Base-by-base conservation (phyloP, 805 yeast genomes). In the Ogataea siamensis region DNA sequence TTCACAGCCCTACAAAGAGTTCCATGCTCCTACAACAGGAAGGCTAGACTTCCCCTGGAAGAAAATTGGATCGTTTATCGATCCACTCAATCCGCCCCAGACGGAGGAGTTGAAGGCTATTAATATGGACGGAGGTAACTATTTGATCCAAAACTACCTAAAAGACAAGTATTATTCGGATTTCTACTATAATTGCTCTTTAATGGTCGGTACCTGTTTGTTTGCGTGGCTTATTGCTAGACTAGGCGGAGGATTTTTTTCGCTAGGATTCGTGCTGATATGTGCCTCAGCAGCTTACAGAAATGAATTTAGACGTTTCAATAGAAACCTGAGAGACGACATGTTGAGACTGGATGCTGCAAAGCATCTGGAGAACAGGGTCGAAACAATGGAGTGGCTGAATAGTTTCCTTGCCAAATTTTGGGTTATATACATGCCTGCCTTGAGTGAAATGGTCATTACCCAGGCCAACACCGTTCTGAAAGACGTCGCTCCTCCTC, bases 381-480 rank as follows among this genome's bases (percentile, higher is more conserved):
- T 71, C 38, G 95, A 85, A 63, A 79, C 89, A 7, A 83, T 85
- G 77, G 77, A 80, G 43, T 85, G 95, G 95, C 59, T 85, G 52
- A 85, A 85, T 53, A 74, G 80, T 16, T 84, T 85, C 53, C 62
- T 85, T 57, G 80, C 80, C 29, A 85, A 85, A 62, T 83, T 85
- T 55, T 85, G 95, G 95, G 85, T 83, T 40, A 83, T 85, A 44
- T 85, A 85, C 54, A 85, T 85, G 95, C 91, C 93, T 21, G 87
- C 85, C 1, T 66, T 85, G 34, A 80, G 88, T 5, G 87, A 83
- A 49, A 79, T 77, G 62, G 94, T 85, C 16, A 70, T 78, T 59
- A 74, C 72, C 33, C 75, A 73, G 52, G 83, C 87, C n/a, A 83
- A 83, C 51, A 80, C 76, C 16, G 68, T 73, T 12, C 63, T 85